A percentile compares a stretch with the other conserved stretches of the same genome.
Evolutionary conservation across 1,284 basidiomycete species (phyloP).

Genomic region (Papiliotrema flavescens): DNA sequence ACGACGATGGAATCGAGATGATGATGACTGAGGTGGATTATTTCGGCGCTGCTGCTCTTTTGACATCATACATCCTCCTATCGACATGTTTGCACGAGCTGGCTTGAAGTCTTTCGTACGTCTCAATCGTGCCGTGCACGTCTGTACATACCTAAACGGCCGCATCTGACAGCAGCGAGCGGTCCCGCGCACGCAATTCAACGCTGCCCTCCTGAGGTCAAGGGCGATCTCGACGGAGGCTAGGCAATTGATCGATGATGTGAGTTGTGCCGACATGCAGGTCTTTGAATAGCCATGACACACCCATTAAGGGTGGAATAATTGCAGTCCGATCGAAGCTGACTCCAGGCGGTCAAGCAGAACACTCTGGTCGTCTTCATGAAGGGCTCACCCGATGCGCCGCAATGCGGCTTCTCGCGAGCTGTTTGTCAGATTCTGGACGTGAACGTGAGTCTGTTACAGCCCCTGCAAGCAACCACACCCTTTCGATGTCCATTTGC

Average conservation of each 20-base stretch:
- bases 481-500: too few species aligned
- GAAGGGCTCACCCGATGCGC: constrained; percentile 75
- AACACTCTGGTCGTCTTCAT: constrained; percentile 87
- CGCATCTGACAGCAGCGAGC: constrained; percentile 29
- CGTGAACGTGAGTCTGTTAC: constrained; percentile 58
- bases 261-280: constrained; percentile 15
- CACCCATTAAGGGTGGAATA: background rate
- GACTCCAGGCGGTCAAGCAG: constrained; percentile 58
- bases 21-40: background rate
- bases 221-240: constrained; percentile 51
- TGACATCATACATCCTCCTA: constrained; percentile 19
- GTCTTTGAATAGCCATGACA: background rate
- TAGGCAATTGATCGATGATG: constrained; percentile 52
- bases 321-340: too few species aligned
- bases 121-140: background rate
- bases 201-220: constrained; percentile 31
- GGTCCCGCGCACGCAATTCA: constrained; percentile 35
- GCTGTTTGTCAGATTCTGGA: constrained; percentile 89
- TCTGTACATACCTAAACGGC: background rate
- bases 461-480: background rate
- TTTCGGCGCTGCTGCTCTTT: background rate
- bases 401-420: constrained; percentile 84
- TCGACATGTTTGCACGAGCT: constrained; percentile 34
- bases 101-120: constrained; percentile 45
- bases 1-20: background rate